These are phyloP conservation scores for Tausonia pullulans DNA, from an alignment of 1,284 basidiomycete species.

Conservation along the genomic window DNA sequence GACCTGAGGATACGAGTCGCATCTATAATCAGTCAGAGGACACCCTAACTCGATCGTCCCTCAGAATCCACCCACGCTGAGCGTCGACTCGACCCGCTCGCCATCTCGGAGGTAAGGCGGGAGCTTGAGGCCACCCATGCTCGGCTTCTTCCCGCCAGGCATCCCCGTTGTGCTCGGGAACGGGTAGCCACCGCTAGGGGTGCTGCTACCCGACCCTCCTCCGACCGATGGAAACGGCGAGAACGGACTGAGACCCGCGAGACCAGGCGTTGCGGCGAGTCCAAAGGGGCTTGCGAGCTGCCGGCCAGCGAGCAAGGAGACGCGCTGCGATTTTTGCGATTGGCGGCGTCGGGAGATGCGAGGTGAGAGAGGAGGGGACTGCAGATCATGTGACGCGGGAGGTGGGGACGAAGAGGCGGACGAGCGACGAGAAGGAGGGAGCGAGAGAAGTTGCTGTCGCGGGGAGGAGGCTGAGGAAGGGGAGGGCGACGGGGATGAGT, in stretches of 20 bases:
- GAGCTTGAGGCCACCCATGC: not conserved
- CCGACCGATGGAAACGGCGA: slow-evolving; percentile 30
- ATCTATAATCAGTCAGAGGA: too few species aligned
- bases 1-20: not conserved
- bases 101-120: slow-evolving; percentile 9
- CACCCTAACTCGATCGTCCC: too few species aligned
- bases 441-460: not conserved
- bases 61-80: not conserved
- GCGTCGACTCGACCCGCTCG: slow-evolving; percentile 6
- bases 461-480: not conserved
- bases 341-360: slow-evolving; percentile 28
- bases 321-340: slow-evolving; percentile 21
- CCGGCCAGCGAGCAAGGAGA: slow-evolving; percentile 33
- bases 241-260: slow-evolving; percentile 28
- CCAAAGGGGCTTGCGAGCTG: slow-evolving; percentile 24
- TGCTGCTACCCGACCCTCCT: not conserved
- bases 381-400: not conserved
- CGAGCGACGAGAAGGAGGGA: not conserved
- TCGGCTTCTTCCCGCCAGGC: not conserved
- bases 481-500: not conserved
- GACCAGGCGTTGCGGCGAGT: slow-evolving; percentile 19
- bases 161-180: not conserved
- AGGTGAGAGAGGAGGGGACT: slow-evolving; percentile 25
- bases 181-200: not conserved
- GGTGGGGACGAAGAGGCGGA: not conserved